Percentiles rank a stretch among this genome's conserved stretches.
Evolutionary conservation across 306 rosid genomes (phyloP).

Genomic region (Ammopiptanthus mongolicus): DNA sequence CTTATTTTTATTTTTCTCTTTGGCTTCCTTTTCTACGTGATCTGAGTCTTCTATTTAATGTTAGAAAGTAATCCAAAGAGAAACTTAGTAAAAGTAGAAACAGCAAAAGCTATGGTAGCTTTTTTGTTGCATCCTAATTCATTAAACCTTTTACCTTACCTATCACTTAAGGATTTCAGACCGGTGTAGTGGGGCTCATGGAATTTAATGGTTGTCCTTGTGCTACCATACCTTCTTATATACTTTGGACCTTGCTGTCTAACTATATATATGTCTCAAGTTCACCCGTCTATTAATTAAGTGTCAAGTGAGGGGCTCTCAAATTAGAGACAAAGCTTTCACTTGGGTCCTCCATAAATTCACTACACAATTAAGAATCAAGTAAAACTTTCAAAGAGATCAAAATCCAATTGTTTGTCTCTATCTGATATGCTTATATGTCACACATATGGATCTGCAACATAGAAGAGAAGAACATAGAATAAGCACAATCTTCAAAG

Average conservation of each 20-base stretch:
- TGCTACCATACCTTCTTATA: constrained; percentile 16
- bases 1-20: too few species aligned
- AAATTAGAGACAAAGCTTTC: constrained; percentile 17
- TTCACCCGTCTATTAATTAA: background rate
- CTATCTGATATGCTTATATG: background rate
- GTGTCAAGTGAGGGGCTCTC: background rate
- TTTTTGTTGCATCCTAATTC: constrained; percentile 9
- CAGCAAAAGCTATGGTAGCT: constrained; percentile 2
- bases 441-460: too few species aligned
- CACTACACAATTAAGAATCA: background rate
- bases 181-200: constrained; percentile 25
- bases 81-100: background rate
- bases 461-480: too few species aligned
- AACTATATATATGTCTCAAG: background rate
- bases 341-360: background rate
- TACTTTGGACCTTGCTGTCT: constrained; percentile 22
- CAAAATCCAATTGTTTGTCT: constrained; percentile 6
- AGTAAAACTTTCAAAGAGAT: constrained; percentile 4
- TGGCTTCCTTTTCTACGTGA: background rate
- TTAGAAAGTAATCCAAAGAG: constrained; percentile 5
- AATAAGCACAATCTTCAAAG: too few species aligned
- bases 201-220: constrained; percentile 23
- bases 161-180: background rate
- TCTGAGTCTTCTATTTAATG: constrained; percentile 14
- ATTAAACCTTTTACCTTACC: background rate